Evolutionary conservation across 1,284 basidiomycete genomes (phyloP).

Genomic region (Sporisorium exsertum): DNA sequence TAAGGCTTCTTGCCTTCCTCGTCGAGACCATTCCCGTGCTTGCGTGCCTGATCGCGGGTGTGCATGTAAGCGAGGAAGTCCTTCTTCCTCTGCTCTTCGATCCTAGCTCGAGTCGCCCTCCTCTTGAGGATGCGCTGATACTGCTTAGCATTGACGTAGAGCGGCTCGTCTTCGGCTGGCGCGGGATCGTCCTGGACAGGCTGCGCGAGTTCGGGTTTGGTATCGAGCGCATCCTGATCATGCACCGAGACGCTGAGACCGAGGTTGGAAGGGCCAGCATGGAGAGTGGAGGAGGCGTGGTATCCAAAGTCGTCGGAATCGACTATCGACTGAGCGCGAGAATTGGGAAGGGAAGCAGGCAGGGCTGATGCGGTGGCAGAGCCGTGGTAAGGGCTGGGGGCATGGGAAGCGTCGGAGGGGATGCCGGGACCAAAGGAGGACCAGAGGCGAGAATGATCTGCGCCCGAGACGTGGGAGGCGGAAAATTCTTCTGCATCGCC

Average conservation of each 20-base stretch:
- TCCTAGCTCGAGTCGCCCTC: slow-evolving; percentile 59
- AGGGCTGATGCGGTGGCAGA: slow-evolving; percentile 21
- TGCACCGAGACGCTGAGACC: slow-evolving; percentile 34
- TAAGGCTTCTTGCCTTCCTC: slow-evolving; percentile 79
- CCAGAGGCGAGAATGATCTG: slow-evolving; percentile 48
- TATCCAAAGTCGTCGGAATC: slow-evolving; percentile 45
- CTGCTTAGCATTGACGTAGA: slow-evolving; percentile 68
- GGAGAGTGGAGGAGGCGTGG: slow-evolving; percentile 22
- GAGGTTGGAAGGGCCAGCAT: slow-evolving; percentile 34
- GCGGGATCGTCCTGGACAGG: slow-evolving; percentile 19
- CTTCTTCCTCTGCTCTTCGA: slow-evolving; percentile 63
- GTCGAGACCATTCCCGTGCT: slow-evolving; percentile 46
- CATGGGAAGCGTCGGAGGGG: slow-evolving; percentile 18
- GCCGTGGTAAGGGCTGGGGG: slow-evolving; percentile 32
- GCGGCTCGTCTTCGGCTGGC: slow-evolving; percentile 61
- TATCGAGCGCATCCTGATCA: slow-evolving; percentile 19
- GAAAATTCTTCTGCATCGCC: slow-evolving; percentile 45
- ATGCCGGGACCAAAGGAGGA: slow-evolving; percentile 45
- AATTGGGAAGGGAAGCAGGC: slow-evolving; percentile 28
- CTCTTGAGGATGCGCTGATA: slow-evolving; percentile 67
- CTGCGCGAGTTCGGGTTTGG: slow-evolving; percentile 15
- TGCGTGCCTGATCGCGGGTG: slow-evolving; percentile 46
- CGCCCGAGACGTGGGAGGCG: slow-evolving; percentile 10
- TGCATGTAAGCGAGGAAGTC: slow-evolving; percentile 52
- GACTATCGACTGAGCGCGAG: slow-evolving; percentile 33